These are phyloP conservation scores for Clavispora vitiphila DNA, from an alignment of 805 yeast species.

Conservation along the genomic window DNA sequence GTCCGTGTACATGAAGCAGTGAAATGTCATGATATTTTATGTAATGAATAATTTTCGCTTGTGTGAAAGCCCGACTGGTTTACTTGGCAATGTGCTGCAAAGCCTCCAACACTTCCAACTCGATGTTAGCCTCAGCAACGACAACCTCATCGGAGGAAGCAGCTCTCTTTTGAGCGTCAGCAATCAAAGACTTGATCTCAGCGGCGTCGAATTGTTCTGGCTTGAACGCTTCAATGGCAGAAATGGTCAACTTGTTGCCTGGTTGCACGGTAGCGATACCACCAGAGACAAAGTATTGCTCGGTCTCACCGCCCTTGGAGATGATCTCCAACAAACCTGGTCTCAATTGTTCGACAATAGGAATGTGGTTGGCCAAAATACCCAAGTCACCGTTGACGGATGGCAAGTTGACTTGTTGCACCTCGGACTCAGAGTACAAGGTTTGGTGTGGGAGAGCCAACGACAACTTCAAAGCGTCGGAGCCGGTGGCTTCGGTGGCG, in stretches of 20 bases:
- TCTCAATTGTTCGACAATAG: slow-evolving; percentile 90
- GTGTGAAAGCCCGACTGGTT: slow-evolving; percentile 5
- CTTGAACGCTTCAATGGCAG: slow-evolving; percentile 94
- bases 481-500: slow-evolving; percentile 70
- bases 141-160: slow-evolving; percentile 78
- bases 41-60: not conserved
- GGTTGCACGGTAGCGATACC: slow-evolving; percentile 97
- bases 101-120: slow-evolving; percentile 95
- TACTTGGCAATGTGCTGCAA: slow-evolving; percentile 77
- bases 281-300: slow-evolving; percentile 87
- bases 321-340: slow-evolving; percentile 95
- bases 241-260: slow-evolving; percentile 82
- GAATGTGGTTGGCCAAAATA: slow-evolving; percentile 96
- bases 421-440: slow-evolving; percentile 53
- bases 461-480: slow-evolving; percentile 76
- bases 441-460: slow-evolving; percentile 88
- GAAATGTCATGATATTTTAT: slow-evolving; percentile 3
- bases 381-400: slow-evolving; percentile 95
- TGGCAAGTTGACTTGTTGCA: slow-evolving; percentile 84
- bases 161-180: slow-evolving; percentile 92
- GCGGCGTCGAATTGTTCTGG: slow-evolving; percentile 79
- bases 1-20: not conserved
- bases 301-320: slow-evolving; percentile 64
- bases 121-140: slow-evolving; percentile 93
- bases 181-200: slow-evolving; percentile 71